Percentiles rank a stretch among this genome's conserved stretches.
phyloP scores from a whole-genome alignment of 2,329 filamentous ascomycete species.

The Beauveria australis region DNA sequence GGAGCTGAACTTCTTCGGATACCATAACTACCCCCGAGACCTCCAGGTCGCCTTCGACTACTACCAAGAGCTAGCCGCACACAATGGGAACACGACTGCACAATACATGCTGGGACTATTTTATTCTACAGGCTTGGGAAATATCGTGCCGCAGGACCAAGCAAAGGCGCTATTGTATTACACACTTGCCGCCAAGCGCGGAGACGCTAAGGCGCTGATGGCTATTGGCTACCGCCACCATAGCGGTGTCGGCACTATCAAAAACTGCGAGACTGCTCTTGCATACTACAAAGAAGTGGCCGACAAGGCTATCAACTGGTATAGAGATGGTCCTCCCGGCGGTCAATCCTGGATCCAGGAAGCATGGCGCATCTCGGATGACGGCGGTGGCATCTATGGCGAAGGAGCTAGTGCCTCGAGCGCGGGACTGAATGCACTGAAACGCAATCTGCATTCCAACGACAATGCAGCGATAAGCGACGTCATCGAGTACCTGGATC shows the following conservation, averaged over 20 bases:
- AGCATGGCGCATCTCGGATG: conserved; percentile 79
- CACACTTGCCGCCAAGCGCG: conserved; percentile 80
- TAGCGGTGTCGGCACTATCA: conserved; percentile 73
- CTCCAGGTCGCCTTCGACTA: conserved; percentile 70
- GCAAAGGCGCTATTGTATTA: conserved; percentile 90
- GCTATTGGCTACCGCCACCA: conserved; percentile 82
- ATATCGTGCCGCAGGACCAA: conserved; percentile 74
- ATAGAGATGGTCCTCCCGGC: conserved; percentile 82
- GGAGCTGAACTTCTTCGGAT: conserved; percentile 95
- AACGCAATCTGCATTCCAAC: conserved; percentile 65
- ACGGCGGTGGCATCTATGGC: conserved; percentile 86
- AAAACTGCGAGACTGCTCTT: conserved; percentile 76
- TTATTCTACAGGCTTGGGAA: conserved; percentile 87
- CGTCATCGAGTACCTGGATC: conserved; percentile 85
- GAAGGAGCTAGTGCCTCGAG: conserved; percentile 89
- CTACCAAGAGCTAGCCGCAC: conserved; percentile 68
- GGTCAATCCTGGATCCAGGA: conserved; percentile 71
- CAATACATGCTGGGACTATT: conserved; percentile 95
- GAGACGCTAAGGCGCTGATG: conserved; percentile 85
- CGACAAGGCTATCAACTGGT: conserved; percentile 84
- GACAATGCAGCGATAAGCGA: conserved; percentile 84
- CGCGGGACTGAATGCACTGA: conserved; percentile 73
- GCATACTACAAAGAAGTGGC: conserved; percentile 90
- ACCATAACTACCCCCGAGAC: conserved; percentile 79
- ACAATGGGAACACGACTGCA: conserved; percentile 81